Percentiles rank a stretch among this genome's conserved stretches.
phyloP scores from a whole-genome alignment of 2,329 filamentous ascomycete genomes.

The Calonectria montana region DNA sequence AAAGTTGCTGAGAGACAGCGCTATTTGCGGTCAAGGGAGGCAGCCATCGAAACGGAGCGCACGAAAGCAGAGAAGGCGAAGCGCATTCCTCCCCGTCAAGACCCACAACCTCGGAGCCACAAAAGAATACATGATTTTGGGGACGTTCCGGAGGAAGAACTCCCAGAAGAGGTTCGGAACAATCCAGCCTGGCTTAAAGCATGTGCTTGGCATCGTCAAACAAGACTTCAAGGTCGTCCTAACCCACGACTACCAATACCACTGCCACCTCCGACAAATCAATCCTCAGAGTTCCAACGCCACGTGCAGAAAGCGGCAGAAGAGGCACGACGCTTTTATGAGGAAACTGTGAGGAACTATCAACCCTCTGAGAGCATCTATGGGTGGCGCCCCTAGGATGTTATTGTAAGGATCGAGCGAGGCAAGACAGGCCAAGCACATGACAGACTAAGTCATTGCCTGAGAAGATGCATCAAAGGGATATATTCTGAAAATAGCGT shows the following conservation, averaged over 20 bases:
- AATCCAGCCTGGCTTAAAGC: conserved; percentile 60
- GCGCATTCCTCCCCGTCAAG: conserved; percentile 30
- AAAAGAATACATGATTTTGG: conserved; percentile 49
- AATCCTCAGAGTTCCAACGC: conserved; percentile 8
- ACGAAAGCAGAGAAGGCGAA: conserved; percentile 22
- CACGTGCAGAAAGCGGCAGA: conserved; percentile 30
- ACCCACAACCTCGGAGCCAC: conserved; percentile 45
- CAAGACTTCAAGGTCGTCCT: conserved; percentile 26
- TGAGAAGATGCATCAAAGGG: not conserved
- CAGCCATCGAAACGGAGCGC: conserved; percentile 24
- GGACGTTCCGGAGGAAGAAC: conserved; percentile 50
- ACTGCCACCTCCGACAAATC: not conserved
- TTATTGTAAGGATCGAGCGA: not conserved
- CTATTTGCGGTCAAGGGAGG: conserved; percentile 42
- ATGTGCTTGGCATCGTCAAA: conserved; percentile 51
- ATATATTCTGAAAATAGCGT: not conserved
- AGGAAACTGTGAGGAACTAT: conserved; percentile 17
- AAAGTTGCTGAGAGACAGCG: conserved; percentile 54
- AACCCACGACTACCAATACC: not conserved
- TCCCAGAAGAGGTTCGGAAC: conserved; percentile 57
- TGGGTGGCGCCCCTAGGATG: not conserved
- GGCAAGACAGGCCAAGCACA: not conserved
- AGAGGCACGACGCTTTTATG: conserved; percentile 38
- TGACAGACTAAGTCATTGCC: not conserved
- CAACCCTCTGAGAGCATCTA: not conserved